phyloP scores from a whole-genome alignment of 495 filamentous ascomycete genomes.

The Filosporella fistucella region DNA sequence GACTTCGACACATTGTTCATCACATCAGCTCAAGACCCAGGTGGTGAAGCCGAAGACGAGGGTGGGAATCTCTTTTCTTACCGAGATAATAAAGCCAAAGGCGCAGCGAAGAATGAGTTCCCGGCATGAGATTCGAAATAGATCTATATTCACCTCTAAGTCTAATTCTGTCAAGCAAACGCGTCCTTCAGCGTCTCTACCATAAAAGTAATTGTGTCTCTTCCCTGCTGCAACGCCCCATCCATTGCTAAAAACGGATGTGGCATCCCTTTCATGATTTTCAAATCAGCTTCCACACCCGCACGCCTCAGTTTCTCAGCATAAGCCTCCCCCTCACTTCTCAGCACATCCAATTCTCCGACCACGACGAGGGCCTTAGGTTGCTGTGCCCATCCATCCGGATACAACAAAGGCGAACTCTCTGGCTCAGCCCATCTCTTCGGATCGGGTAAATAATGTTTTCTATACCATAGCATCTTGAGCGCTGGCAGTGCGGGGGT shows the following conservation, averaged over 20 bases:
- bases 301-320: constrained; percentile 41
- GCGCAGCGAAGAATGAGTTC: constrained; percentile 9
- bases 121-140: background rate
- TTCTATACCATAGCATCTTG: constrained; percentile 57
- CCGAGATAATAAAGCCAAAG: background rate
- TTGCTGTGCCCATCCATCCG: constrained; percentile 37
- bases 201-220: constrained; percentile 48
- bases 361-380: constrained; percentile 49
- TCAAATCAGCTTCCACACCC: constrained; percentile 43
- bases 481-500: constrained; percentile 44
- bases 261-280: constrained; percentile 56
- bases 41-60: constrained; percentile 1
- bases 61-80: constrained; percentile 12
- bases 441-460: constrained; percentile 48
- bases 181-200: constrained; percentile 42
- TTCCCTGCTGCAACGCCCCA: constrained; percentile 46
- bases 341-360: constrained; percentile 51
- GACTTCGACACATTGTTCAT: constrained; percentile 12
- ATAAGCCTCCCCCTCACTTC: constrained; percentile 48
- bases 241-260: constrained; percentile 63
- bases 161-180: constrained; percentile 16
- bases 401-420: constrained; percentile 49
- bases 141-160: background rate
- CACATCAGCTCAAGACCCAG: constrained; percentile 1
- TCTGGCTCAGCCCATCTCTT: constrained; percentile 43